Evolutionary conservation across 352 stramenopile genomes (phyloP).

Genomic region (Blastocystis sp.): DNA sequence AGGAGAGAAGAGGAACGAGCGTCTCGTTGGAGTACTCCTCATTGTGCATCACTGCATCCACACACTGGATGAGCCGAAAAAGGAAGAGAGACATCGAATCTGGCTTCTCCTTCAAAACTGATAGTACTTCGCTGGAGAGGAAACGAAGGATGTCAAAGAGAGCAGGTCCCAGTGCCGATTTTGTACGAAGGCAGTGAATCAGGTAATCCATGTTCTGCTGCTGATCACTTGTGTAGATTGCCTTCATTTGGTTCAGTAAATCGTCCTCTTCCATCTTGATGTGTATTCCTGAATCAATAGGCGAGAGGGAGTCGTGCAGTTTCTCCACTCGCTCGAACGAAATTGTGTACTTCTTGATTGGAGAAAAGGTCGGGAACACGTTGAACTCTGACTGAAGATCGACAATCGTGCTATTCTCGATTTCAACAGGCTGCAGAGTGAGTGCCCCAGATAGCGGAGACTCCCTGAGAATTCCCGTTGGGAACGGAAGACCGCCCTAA

Average conservation of each 20-base stretch:
- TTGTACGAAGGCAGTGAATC: background rate
- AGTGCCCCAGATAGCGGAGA: background rate
- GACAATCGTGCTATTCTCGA: background rate
- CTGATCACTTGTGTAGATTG: background rate
- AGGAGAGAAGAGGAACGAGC: background rate
- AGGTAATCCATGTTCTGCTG: background rate
- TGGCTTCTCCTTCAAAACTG: constrained; percentile 1
- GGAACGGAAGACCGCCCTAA: constrained; percentile 17
- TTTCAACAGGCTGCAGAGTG: background rate
- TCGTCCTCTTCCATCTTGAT: too few relatives aligned
- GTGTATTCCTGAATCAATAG: too few relatives aligned
- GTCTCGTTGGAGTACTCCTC: background rate
- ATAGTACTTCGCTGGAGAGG: constrained; percentile 8
- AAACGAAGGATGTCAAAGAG: background rate
- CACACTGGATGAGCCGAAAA: constrained; percentile 1
- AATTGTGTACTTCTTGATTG: constrained; percentile 17
- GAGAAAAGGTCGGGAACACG: background rate
- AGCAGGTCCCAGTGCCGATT: background rate
- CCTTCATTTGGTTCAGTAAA: too few relatives aligned
- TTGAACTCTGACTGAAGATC: constrained; percentile 10
- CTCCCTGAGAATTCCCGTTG: background rate
- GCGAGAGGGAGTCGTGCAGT: background rate
- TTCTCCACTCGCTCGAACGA: background rate
- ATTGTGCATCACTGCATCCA: constrained; percentile 19
- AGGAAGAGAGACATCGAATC: background rate